Base-by-base conservation (phyloP, 768 basidiomycete species). In the Tulasnella sp. region DNA sequence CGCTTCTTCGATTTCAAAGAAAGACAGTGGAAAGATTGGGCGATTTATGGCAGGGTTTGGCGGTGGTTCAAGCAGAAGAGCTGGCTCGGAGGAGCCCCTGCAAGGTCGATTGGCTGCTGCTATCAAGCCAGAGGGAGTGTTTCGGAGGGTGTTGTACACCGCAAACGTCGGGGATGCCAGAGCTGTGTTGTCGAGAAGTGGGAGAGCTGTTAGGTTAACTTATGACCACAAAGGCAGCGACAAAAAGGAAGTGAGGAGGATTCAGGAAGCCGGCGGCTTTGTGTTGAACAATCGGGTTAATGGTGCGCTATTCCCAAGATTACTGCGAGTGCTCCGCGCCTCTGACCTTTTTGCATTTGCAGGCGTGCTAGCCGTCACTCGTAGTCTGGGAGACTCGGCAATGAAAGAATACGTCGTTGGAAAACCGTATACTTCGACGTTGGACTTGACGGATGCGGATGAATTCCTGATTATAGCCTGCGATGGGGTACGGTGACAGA, bases 321-420 rank as follows among this genome's bases (percentile, higher is more conserved):
- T 29, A 3, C 68, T 12, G 17, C 9, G 40, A 25, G 40, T 14
- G 14, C 22, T 45, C 19, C 6, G 72, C 2, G 19, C 49, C n/a
- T 29, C 31, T 72, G 52, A 77, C 25, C 22, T 12, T 58, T 25
- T 77, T 39, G n/a, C 31, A 6, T 36, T 69, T 25, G 17, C 76
- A 85, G 84, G 86, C 77, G 96, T 99, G 54, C 85, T 99, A 74
- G 96, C 96, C 8, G 97, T 99, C 37, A 99, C 97, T 22, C 88
- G 97, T 76, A 95, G 95, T 80, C 85, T 99, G 76, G 97, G 97
- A 40, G 97, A 99, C 81, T 93, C 95, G 1, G 93, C 94, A 8
- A 99, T 99, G 97, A 99, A 99, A 84, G 97, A 99, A 81, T 99
- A 96, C 82, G 97, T 99, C 14, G 97, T 99, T 69, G 97, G 97